phyloP scores from a whole-genome alignment of 768 basidiomycete species.

The Fibroporia radiculosa region DNA sequence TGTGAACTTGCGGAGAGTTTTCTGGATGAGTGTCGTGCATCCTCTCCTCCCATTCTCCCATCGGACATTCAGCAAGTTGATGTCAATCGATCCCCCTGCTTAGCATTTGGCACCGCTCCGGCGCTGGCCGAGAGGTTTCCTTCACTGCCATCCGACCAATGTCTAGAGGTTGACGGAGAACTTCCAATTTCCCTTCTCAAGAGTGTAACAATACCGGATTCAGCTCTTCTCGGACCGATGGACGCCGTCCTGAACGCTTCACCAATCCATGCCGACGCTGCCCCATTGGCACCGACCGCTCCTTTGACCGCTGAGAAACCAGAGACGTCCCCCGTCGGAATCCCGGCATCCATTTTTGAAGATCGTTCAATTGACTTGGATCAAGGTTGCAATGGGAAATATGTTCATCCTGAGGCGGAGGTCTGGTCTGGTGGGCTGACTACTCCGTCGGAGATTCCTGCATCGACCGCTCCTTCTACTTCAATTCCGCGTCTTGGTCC shows the following conservation, averaged over 20 bases:
- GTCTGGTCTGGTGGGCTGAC: constrained; percentile 8
- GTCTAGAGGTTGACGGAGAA: too few species aligned
- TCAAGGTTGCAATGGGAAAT: constrained; percentile 1
- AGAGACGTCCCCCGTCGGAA: not conserved
- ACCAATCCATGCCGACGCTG: not conserved
- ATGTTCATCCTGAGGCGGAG: not conserved
- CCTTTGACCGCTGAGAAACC: not conserved
- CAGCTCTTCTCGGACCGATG: not conserved
- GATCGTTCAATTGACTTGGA: constrained; percentile 12
- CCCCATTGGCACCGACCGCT: not conserved
- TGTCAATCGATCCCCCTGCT: too few species aligned
- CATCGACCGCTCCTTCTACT: constrained; percentile 7
- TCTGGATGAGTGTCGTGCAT: too few species aligned
- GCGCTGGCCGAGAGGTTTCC: too few species aligned
- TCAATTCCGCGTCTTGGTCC: constrained; percentile 17
- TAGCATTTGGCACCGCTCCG: too few species aligned
- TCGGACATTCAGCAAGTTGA: too few species aligned
- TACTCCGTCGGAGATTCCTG: constrained; percentile 14
- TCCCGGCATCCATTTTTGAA: not conserved
- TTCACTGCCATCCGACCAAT: too few species aligned
- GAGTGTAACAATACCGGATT: not conserved
- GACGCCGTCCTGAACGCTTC: not conserved
- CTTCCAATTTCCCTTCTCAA: not conserved
- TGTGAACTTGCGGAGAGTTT: not conserved
- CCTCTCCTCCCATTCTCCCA: too few species aligned